phyloP scores from a whole-genome alignment of 805 yeast species.

The Saccharomycopsis sp. region DNA sequence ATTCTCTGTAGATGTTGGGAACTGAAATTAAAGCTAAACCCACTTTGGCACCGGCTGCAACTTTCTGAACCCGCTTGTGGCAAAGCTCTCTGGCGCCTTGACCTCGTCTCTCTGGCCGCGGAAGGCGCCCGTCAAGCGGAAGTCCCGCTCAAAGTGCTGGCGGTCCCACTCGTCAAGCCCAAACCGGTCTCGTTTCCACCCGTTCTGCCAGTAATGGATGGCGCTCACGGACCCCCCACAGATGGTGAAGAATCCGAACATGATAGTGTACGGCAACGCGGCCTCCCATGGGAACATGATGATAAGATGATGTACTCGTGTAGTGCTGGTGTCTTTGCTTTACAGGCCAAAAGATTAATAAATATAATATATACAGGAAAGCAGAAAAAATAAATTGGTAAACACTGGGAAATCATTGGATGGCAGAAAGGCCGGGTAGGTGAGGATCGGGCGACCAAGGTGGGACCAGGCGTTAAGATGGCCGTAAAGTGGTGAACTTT shows the following conservation, averaged over 20 bases:
- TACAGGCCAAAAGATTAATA: too few species aligned
- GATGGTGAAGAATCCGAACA: constrained; percentile 30
- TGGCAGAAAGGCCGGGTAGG: too few species aligned
- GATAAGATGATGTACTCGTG: too few species aligned
- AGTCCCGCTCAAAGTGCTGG: constrained; percentile 57
- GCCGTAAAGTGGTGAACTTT: too few species aligned
- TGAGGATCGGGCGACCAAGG: too few species aligned
- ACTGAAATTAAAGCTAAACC: constrained; percentile 24
- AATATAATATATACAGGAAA: too few species aligned
- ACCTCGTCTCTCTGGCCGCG: constrained; percentile 62
- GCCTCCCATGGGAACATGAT: constrained; percentile 73
- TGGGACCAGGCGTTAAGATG: too few species aligned
- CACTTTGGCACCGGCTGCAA: constrained; percentile 24
- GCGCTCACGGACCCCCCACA: constrained; percentile 45
- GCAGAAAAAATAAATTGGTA: too few species aligned
- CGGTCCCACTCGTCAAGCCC: constrained; percentile 47
- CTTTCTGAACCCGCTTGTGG: constrained; percentile 47
- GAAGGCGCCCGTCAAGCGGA: constrained; percentile 62
- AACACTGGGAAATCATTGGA: constrained; percentile 1
- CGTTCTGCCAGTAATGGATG: constrained; percentile 37
- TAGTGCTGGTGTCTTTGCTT: too few species aligned
- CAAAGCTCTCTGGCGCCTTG: constrained; percentile 69
- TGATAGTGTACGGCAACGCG: constrained; percentile 47
- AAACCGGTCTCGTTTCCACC: constrained; percentile 44
- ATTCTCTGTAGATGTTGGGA: not conserved